phyloP scores from a whole-genome alignment of 805 yeast genomes.

The Lachancea sp. region DNA sequence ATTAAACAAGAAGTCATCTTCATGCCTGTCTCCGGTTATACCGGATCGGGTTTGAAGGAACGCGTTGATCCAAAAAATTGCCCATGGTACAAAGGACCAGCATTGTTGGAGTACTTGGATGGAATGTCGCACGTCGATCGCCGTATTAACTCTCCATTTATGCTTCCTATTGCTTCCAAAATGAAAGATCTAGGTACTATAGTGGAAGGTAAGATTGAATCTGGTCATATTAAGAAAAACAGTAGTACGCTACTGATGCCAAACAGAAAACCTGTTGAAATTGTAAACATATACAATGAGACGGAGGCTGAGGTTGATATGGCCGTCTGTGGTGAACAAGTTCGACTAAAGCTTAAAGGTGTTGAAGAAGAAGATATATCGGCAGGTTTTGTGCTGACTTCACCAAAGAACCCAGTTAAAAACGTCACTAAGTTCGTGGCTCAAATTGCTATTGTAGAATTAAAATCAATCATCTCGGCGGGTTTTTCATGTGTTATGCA shows the following conservation, averaged over 20 bases:
- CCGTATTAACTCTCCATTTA: conserved; percentile 88
- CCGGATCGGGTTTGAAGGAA: conserved; percentile 94
- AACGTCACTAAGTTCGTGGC: conserved; percentile 91
- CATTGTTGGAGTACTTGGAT: conserved; percentile 86
- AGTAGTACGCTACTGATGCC: conserved; percentile 83
- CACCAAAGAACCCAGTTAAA: conserved; percentile 80
- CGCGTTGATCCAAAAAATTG: conserved; percentile 63
- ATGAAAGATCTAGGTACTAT: conserved; percentile 96
- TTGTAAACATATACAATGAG: conserved; percentile 83
- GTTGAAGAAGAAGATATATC: conserved; percentile 95
- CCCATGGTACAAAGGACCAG: conserved; percentile 94
- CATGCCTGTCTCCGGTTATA: conserved; percentile 98
- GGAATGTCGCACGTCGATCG: conserved; percentile 74
- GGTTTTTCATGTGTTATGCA: conserved; percentile 99
- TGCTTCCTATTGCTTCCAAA: conserved; percentile 92
- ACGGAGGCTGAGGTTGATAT: conserved; percentile 88
- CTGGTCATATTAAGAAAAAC: conserved; percentile 86
- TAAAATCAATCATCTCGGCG: conserved; percentile 86
- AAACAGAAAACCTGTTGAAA: conserved; percentile 75
- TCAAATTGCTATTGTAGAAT: conserved; percentile 93
- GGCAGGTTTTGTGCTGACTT: conserved; percentile 86
- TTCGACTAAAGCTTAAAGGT: conserved; percentile 86
- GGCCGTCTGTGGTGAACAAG: conserved; percentile 96
- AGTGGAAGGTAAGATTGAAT: conserved; percentile 96
- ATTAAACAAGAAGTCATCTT: conserved; percentile 74